Conservation (phyloP, 768 basidiomycete genomes). For the Pholiota conissans region DNA sequence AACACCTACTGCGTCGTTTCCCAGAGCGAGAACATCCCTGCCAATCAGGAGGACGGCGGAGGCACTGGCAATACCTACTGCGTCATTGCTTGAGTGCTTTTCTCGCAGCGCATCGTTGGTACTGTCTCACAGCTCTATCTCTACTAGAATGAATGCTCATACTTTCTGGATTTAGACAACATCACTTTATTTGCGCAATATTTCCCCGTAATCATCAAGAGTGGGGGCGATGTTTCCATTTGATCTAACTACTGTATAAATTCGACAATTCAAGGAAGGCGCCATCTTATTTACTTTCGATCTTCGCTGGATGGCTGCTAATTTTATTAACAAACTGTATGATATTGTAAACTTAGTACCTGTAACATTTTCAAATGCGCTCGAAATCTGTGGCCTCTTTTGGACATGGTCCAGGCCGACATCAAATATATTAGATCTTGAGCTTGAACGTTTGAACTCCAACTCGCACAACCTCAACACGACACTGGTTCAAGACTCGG, state of each 20-base stretch:
- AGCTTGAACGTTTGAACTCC: no score
- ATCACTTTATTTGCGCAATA: background rate
- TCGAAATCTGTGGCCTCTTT: no score
- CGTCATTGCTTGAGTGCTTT: slow-evolving; percentile 8
- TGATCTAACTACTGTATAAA: no score
- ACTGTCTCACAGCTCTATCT: background rate
- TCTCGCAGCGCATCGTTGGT: background rate
- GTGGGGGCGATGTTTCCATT: background rate
- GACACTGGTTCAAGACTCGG: no score
- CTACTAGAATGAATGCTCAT: background rate
- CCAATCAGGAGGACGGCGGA: slow-evolving; percentile 3
- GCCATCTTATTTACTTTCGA: background rate
- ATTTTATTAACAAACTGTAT: no score
- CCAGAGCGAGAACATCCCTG: slow-evolving; percentile 1
- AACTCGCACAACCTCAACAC: no score
- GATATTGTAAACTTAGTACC: no score
- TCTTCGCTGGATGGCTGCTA: background rate
- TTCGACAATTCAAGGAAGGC: background rate
- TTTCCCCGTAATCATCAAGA: background rate
- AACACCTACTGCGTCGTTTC: slow-evolving; percentile 5
- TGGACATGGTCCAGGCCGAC: no score
- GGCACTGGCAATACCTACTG: slow-evolving; percentile 2
- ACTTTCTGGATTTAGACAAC: background rate
- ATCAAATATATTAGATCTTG: no score
- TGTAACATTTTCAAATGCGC: no score